These are phyloP conservation scores for Eucalyptus urophylla DNA, from an alignment of 345 rosid genomes.

Conservation along the genomic window DNA sequence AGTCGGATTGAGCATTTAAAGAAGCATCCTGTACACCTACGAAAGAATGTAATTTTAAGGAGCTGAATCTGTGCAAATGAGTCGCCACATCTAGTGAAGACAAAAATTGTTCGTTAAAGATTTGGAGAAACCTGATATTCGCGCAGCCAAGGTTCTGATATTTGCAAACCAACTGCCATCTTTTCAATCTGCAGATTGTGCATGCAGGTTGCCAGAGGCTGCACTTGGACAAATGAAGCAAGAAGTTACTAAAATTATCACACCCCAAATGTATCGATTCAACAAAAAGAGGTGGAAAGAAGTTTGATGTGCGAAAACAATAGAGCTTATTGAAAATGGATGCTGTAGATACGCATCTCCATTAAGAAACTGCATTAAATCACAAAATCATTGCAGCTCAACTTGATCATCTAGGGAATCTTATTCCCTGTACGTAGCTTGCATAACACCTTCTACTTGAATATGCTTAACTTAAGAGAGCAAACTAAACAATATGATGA, in stretches of 20 bases:
- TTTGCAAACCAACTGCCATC: constrained; percentile 77
- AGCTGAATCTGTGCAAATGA: background rate
- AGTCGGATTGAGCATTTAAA: background rate
- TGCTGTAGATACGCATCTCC: background rate
- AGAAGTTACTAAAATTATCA: background rate
- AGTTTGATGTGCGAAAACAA: background rate
- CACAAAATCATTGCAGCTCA: background rate
- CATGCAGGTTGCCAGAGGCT: constrained; percentile 91
- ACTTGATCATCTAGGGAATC: background rate
- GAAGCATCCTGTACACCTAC: background rate
- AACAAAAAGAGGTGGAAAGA: background rate
- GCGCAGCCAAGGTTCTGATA: constrained; percentile 95
- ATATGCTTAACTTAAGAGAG: background rate
- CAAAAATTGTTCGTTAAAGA: background rate
- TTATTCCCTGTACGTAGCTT: background rate
- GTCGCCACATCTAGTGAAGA: background rate
- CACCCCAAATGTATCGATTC: background rate
- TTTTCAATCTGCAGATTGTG: constrained; percentile 67
- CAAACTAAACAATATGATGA: background rate
- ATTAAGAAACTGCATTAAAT: background rate
- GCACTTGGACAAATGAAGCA: background rate
- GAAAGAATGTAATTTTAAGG: background rate
- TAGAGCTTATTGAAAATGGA: background rate
- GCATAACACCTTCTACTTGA: background rate
- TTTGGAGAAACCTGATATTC: constrained; percentile 66